Conservation (phyloP, 192 early-diverging fungal species). For the Piromyces finnis region DNA sequence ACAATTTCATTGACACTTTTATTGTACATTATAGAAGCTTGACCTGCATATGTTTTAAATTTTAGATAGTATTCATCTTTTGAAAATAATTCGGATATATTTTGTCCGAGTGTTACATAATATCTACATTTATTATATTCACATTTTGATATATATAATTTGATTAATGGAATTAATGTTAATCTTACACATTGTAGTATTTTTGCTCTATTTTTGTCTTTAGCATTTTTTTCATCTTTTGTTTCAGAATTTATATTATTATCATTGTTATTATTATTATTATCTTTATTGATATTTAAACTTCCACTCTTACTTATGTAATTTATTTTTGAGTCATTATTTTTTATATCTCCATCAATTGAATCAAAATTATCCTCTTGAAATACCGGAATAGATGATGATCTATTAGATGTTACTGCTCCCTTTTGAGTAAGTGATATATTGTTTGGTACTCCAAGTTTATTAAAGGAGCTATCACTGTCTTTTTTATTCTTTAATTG, state of each 20-base stretch:
- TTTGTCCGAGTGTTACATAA: neutral
- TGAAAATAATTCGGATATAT: conserved; percentile 11
- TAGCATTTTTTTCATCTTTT: neutral
- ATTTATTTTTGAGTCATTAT: neutral
- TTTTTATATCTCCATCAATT: neutral
- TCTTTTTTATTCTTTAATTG: neutral
- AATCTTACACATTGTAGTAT: neutral
- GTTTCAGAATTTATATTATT: neutral
- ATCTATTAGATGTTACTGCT: neutral
- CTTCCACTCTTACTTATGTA: neutral
- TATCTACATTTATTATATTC: neutral
- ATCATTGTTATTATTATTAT: neutral
- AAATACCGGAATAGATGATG: neutral
- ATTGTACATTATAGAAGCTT: neutral
- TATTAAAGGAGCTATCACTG: neutral
- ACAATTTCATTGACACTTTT: conserved; percentile 4
- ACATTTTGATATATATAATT: neutral
- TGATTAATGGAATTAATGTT: neutral
- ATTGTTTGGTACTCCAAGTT: neutral
- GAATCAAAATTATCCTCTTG: neutral
- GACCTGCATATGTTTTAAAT: conserved; percentile 12
- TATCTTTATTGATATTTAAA: too few relatives aligned
- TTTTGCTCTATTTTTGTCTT: neutral
- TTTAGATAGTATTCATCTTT: conserved; percentile 12
- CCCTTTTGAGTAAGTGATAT: neutral